Evolutionary conservation across 2,329 filamentous ascomycete species (phyloP), one percentile per base, ranked within the genome.

Genomic region (Aspergillus ochraceus): DNA sequence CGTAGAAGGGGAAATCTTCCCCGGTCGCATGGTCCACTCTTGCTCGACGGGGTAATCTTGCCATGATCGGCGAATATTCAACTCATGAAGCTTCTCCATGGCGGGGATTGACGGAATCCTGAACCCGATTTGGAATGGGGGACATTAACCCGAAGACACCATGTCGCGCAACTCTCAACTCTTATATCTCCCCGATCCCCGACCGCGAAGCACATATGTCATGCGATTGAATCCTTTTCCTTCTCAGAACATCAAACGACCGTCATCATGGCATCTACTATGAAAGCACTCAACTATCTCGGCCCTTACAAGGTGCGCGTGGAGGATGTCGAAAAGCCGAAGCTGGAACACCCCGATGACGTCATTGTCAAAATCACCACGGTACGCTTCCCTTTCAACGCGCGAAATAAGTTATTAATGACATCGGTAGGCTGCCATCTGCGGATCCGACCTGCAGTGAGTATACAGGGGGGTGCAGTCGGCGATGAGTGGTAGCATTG

Each of bases 311-410:
- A 84, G 71, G 86, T 88, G 61, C 82, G 82, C n/a, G 82, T 89
- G 53, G 82, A 86, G 66, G 83, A 88, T 24, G 81, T 87, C 8
- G 80, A 83, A 26, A 69, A 80, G 50, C 87, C 87, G 0, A 82
- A 80, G 68, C 77, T 90, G 22, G 76, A 87, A 68, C 86, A 88
- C 72, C 85, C 86, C 2, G 85, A 88, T 73, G 86, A 88, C 76
- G 80, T 82, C 36, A 85, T 88, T 60, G 83, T 88, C 71, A 88
- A 87, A 67, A 84, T 88, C 39, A 88, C 86, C 0, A 89, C 86
- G 6, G 83, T 85, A 54, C 78, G 83, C 75, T 74, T 66, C 64
- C 57, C 26, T 36, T 36, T 10, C 11, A 36, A 36, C 4, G 26
- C 6, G 19, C 9, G 14, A 17, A 6, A 36, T 55, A 24, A 11